These are phyloP conservation scores for Russula abietina DNA, from an alignment of 768 basidiomycete genomes.

Conservation along the genomic window DNA sequence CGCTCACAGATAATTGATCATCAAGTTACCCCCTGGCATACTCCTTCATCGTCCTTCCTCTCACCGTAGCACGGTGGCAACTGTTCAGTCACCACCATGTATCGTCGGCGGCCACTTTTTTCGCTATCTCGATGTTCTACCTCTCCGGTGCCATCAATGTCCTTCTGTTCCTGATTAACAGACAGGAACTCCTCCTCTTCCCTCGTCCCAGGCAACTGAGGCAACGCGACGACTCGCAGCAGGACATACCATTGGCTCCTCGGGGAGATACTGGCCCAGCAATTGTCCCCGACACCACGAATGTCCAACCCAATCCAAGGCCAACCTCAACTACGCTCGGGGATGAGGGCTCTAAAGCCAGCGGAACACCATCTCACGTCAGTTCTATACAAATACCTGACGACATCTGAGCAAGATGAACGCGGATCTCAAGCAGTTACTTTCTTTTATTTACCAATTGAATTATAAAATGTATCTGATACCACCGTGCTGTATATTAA, in stretches of 20 bases:
- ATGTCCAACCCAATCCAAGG: too few species aligned
- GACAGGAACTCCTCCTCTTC: slow-evolving; percentile 33
- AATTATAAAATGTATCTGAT: too few species aligned
- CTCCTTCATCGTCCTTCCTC: too few species aligned
- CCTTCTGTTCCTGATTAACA: neutral
- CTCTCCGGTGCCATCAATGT: slow-evolving; percentile 27
- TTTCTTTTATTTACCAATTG: too few species aligned
- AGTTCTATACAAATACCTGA: neutral
- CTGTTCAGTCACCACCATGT: slow-evolving; percentile 27
- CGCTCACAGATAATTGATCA: too few species aligned
- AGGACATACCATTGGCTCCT: neutral
- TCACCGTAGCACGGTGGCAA: too few species aligned
- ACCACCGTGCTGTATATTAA: too few species aligned
- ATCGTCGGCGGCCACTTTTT: slow-evolving; percentile 33
- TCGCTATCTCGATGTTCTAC: slow-evolving; percentile 19
- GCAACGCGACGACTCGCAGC: neutral
- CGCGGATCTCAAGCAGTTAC: too few species aligned
- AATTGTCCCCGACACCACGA: too few species aligned
- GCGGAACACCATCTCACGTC: neutral
- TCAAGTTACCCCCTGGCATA: too few species aligned
- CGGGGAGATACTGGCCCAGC: too few species aligned
- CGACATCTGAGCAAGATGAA: neutral
- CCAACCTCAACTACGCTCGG: neutral
- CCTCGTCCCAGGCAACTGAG: neutral
- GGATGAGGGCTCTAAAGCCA: neutral